Evolutionary conservation across 371 early-diverging fungal genomes (phyloP).

Genomic region (Dichotomocladium elegans): DNA sequence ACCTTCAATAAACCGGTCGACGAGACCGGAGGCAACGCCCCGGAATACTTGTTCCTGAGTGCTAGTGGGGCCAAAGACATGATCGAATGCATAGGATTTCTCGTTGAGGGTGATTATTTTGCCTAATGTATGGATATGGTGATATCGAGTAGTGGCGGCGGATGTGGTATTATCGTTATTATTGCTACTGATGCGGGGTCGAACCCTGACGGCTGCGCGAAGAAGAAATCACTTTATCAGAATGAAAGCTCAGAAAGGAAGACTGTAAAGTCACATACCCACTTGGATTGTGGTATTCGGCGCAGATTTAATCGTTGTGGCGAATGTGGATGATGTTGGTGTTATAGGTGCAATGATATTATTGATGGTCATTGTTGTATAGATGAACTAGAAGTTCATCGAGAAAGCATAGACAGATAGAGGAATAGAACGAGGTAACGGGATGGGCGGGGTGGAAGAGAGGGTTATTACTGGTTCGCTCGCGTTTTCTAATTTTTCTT

Average conservation of each 20-base stretch:
- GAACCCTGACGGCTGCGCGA: conserved; percentile 5
- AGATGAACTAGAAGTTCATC: neutral
- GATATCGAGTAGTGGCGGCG: neutral
- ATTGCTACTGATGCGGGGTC: too few species aligned
- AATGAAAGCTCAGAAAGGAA: neutral
- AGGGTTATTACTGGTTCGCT: too few species aligned
- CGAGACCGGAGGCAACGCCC: conserved; percentile 50
- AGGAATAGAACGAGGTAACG: too few species aligned
- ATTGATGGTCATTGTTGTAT: neutral
- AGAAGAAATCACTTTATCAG: neutral
- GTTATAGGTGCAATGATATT: neutral
- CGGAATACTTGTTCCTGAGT: conserved; percentile 70
- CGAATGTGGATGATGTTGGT: neutral
- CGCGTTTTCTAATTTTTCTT: too few species aligned
- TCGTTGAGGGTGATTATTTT: neutral
- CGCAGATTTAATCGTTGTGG: neutral
- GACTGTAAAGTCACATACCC: neutral
- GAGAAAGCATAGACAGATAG: neutral
- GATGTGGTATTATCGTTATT: too few species aligned
- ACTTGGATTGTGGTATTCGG: neutral
- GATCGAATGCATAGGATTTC: conserved; percentile 69
- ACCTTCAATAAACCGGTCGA: conserved; percentile 80
- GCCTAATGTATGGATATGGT: neutral
- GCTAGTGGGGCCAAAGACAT: conserved; percentile 63
- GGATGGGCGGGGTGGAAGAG: too few species aligned